These are phyloP conservation scores for Colletotrichum tabaci DNA, from an alignment of 2,329 filamentous ascomycete genomes.

Conservation along the genomic window DNA sequence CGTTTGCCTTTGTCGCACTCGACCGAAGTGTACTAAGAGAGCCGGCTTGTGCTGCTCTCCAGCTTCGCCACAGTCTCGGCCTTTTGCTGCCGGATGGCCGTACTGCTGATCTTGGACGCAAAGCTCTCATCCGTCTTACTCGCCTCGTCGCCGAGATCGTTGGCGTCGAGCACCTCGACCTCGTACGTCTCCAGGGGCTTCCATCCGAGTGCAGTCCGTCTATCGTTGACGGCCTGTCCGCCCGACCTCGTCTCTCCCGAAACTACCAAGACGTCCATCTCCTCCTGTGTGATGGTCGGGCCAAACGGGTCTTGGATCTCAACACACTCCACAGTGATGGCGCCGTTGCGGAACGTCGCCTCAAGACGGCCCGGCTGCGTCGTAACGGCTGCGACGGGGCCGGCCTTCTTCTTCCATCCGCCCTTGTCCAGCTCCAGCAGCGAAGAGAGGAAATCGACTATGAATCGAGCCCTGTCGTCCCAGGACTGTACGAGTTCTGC, in stretches of 20 bases:
- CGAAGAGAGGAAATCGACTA: conserved; percentile 81
- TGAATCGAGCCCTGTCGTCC: conserved; percentile 78
- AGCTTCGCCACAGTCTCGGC: conserved; percentile 46
- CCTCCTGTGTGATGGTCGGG: conserved; percentile 87
- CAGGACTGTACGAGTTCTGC: conserved; percentile 86
- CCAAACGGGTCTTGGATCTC: conserved; percentile 91
- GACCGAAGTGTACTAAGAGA: neutral
- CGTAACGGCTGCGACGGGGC: conserved; percentile 48
- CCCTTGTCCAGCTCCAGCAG: conserved; percentile 63
- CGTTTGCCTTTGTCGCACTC: neutral
- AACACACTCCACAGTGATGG: conserved; percentile 81
- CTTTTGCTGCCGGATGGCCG: conserved; percentile 77
- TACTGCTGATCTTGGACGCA: conserved; percentile 91
- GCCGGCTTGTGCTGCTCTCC: conserved; percentile 9
- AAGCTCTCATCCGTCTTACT: conserved; percentile 74
- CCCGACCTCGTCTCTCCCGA: conserved; percentile 90
- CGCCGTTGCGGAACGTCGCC: conserved; percentile 71
- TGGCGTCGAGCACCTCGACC: conserved; percentile 87
- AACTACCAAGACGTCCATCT: conserved; percentile 85
- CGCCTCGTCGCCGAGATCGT: conserved; percentile 61
- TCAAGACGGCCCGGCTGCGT: conserved; percentile 59
- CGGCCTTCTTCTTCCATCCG: conserved; percentile 61
- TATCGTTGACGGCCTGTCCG: conserved; percentile 88
- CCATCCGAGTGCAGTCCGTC: conserved; percentile 84
- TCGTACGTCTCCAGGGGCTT: conserved; percentile 83